Evolutionary conservation across 228 moss, liverwort and hornwort species (phyloP).

Genomic region (Sphagnum magellanicum): DNA sequence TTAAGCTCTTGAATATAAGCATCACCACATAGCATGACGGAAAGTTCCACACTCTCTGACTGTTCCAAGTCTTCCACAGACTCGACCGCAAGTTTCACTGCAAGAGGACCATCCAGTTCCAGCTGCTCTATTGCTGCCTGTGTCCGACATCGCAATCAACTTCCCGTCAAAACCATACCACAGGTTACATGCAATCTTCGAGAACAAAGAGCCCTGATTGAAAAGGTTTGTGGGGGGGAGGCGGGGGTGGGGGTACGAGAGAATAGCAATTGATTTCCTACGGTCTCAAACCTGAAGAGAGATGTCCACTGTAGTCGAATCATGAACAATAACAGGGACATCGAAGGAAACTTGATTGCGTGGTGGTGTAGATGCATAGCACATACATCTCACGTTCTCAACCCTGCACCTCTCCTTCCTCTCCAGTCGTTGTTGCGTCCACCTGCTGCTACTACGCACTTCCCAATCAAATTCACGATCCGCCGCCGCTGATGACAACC

Average conservation of each 20-base stretch:
- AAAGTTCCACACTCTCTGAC: constrained; percentile 79
- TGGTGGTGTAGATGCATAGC: constrained; percentile 1
- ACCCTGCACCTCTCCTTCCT: not conserved
- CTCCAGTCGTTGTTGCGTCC: too few species aligned
- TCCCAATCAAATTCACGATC: not conserved
- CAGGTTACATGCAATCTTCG: not conserved
- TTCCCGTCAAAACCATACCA: not conserved
- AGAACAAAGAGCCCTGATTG: not conserved
- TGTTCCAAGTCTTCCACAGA: constrained; percentile 40
- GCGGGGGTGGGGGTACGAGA: not conserved
- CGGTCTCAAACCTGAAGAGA: constrained; percentile 15
- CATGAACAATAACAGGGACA: constrained; percentile 37
- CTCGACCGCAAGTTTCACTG: constrained; percentile 58
- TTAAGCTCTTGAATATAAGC: constrained; percentile 66
- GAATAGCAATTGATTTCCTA: not conserved
- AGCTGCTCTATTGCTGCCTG: constrained; percentile 65
- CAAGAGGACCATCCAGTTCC: constrained; percentile 68
- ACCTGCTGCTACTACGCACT: not conserved
- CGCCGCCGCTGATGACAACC: not conserved
- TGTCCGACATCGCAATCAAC: too few species aligned
- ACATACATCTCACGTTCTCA: constrained; percentile 2
- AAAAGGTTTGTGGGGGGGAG: not conserved
- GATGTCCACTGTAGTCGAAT: constrained; percentile 16
- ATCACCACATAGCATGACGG: constrained; percentile 79
- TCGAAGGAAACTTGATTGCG: constrained; percentile 23